Evolutionary conservation across 1,139 yeast species (phyloP).

Genomic region (Lizanozyma gosingica): DNA sequence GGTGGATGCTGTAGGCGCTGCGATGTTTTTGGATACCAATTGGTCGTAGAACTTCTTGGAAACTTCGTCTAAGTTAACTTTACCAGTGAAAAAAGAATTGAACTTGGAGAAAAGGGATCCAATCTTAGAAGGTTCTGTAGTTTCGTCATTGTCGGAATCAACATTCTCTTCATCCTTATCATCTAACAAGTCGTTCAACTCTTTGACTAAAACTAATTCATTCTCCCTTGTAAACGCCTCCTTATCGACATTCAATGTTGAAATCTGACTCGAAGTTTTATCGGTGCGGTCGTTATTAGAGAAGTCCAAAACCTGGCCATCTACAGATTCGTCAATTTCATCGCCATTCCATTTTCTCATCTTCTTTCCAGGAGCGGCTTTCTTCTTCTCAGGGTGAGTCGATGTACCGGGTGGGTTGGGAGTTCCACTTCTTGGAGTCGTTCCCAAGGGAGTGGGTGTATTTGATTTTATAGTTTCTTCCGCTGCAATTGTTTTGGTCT

Average conservation of each 20-base stretch:
- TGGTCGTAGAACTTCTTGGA: slow-evolving; percentile 37
- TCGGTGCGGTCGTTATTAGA: slow-evolving; percentile 15
- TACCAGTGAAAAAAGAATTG: slow-evolving; percentile 31
- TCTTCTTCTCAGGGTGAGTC: slow-evolving; percentile 6
- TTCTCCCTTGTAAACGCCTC: slow-evolving; percentile 30
- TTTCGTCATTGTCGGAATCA: slow-evolving; percentile 9
- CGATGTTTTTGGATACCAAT: slow-evolving; percentile 33
- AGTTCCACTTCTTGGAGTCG: not conserved
- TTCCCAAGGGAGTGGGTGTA: not conserved
- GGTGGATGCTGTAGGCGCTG: slow-evolving; percentile 30
- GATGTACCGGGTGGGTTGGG: not conserved
- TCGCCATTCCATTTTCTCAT: slow-evolving; percentile 42
- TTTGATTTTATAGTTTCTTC: slow-evolving; percentile 1
- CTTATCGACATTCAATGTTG: slow-evolving; percentile 16
- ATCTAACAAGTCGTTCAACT: slow-evolving; percentile 32
- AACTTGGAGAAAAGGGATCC: slow-evolving; percentile 27
- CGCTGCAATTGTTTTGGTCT: slow-evolving; percentile 13
- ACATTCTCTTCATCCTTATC: slow-evolving; percentile 24
- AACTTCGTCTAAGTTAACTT: slow-evolving; percentile 28
- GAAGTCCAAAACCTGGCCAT: slow-evolving; percentile 25
- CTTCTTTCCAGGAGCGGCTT: slow-evolving; percentile 17
- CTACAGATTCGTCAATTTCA: slow-evolving; percentile 17
- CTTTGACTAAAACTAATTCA: slow-evolving; percentile 35
- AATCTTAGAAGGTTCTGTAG: slow-evolving; percentile 2
- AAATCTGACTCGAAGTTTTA: not conserved